Evolutionary conservation across 441 rosid genomes (phyloP).

Genomic region (Syzygium syzygioides): DNA sequence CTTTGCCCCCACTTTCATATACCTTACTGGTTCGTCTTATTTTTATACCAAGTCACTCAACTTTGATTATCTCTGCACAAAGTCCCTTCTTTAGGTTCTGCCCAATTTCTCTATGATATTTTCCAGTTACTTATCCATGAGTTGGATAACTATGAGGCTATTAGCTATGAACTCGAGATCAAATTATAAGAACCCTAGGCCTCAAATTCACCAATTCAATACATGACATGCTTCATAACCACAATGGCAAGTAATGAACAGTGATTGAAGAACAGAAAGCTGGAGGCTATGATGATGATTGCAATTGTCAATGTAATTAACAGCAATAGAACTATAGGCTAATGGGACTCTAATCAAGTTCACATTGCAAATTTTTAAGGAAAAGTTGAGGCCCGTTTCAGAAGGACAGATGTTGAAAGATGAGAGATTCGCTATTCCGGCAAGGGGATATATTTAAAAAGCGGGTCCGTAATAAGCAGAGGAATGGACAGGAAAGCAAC

Average conservation of each 20-base stretch:
- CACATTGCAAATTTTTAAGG: neutral
- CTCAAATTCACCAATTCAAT: neutral
- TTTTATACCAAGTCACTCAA: neutral
- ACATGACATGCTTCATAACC: neutral
- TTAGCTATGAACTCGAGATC: neutral
- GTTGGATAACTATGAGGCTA: neutral
- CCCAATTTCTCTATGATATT: neutral
- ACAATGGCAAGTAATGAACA: neutral
- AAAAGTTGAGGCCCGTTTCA: neutral
- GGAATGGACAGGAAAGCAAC: neutral
- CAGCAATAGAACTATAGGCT: neutral
- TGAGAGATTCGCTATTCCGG: neutral
- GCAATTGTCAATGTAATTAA: neutral
- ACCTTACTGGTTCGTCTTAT: neutral
- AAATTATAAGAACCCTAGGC: neutral
- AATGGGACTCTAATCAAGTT: neutral
- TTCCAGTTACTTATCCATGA: neutral
- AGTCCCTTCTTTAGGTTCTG: neutral
- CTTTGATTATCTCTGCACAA: neutral
- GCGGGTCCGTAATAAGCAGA: neutral
- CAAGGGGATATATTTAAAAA: neutral
- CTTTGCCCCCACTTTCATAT: neutral
- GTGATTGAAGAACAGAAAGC: neutral
- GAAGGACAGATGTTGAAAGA: neutral
- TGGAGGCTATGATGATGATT: neutral